Evolutionary conservation across 768 basidiomycete species (phyloP).

Genomic region (Lactarius indigo): DNA sequence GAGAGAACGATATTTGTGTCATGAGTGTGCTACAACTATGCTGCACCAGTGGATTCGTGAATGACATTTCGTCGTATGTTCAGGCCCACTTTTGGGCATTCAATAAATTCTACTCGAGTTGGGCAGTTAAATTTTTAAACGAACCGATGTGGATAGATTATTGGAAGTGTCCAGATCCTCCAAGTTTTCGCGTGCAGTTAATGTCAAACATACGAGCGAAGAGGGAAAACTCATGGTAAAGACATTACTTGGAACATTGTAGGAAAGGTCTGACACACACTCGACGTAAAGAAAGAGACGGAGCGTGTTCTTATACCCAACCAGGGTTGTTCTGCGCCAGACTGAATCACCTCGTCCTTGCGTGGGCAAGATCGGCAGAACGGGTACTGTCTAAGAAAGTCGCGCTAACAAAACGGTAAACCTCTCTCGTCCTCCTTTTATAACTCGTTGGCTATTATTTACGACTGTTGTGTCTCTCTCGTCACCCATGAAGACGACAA

Average conservation of each 20-base stretch:
- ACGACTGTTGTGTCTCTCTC: conserved; percentile 7
- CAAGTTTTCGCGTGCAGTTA: neutral
- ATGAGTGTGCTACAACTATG: neutral
- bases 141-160: neutral
- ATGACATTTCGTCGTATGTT: neutral
- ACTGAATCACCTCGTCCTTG: conserved; percentile 65
- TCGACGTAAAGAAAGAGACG: conserved; percentile 42
- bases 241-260: conserved; percentile 34
- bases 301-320: conserved; percentile 59
- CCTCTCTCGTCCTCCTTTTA: neutral
- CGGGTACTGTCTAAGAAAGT: conserved; percentile 73
- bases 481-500: conserved; percentile 3
- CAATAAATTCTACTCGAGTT: neutral
- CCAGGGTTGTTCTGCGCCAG: conserved; percentile 56
- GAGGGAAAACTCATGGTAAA: too few relatives aligned
- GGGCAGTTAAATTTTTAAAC: neutral
- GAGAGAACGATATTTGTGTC: neutral
- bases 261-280: conserved; percentile 61
- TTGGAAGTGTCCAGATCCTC: neutral
- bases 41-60: neutral
- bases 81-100: neutral
- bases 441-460: conserved; percentile 13
- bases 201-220: neutral
- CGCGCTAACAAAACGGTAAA: conserved; percentile 39
- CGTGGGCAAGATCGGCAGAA: conserved; percentile 39